phyloP scores from a whole-genome alignment of 2,329 filamentous ascomycete species.

The Clarireedia homoeocarpa region DNA sequence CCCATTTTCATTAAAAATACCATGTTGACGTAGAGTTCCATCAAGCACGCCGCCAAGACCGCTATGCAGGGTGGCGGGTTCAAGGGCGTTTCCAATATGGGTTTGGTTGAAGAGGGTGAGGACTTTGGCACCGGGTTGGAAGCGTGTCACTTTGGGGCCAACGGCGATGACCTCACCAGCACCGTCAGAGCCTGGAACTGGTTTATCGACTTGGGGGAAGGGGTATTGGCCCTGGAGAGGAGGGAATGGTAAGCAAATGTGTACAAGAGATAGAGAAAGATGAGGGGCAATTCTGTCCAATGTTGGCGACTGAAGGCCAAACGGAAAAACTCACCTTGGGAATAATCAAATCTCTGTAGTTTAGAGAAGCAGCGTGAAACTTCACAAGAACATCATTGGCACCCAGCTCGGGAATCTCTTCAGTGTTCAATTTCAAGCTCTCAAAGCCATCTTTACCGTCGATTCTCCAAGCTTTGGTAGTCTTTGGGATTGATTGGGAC shows the following conservation, averaged over 20 bases:
- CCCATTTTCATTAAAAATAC: constrained; percentile 45
- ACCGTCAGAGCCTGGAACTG: constrained; percentile 34
- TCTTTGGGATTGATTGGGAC: constrained; percentile 24
- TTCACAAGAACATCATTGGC: constrained; percentile 50
- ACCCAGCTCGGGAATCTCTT: constrained; percentile 33
- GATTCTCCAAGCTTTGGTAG: constrained; percentile 39
- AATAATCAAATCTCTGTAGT: constrained; percentile 34
- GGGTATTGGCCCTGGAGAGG: constrained; percentile 22
- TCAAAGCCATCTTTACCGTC: constrained; percentile 41
- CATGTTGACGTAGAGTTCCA: constrained; percentile 42
- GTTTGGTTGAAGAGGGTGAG: constrained; percentile 52
- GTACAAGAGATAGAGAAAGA: not conserved
- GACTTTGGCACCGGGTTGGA: constrained; percentile 49
- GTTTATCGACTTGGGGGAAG: constrained; percentile 15
- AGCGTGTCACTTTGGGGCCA: constrained; percentile 48
- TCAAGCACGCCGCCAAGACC: constrained; percentile 49
- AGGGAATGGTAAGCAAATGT: not conserved
- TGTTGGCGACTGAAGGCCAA: not conserved
- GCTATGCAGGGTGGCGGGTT: constrained; percentile 27
- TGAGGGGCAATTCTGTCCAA: not conserved
- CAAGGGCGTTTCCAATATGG: constrained; percentile 24
- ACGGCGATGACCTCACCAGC: constrained; percentile 41
- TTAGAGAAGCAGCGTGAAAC: constrained; percentile 33
- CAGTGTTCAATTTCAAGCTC: constrained; percentile 35
- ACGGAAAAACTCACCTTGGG: constrained; percentile 22